Conservation (phyloP, 306 rosid genomes). For the Quercus alba region DNA sequence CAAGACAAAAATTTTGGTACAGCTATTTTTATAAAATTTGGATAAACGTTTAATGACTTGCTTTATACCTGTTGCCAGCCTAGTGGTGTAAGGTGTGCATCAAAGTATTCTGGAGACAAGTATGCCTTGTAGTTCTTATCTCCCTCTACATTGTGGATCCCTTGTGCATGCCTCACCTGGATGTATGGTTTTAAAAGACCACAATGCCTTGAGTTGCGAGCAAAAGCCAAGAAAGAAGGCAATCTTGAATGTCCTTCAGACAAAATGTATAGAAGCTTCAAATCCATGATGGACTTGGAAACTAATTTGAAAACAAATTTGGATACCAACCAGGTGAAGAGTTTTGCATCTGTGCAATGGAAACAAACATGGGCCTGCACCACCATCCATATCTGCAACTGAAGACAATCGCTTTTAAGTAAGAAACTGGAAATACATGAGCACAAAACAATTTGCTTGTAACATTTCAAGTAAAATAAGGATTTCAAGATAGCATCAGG, state of each 20-base stretch:
- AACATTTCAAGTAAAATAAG: not conserved
- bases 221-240: constrained; percentile 28
- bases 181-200: constrained; percentile 36
- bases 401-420: constrained; percentile 13
- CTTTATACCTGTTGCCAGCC: constrained; percentile 56
- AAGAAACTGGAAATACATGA: not conserved
- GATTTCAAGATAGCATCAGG: not conserved
- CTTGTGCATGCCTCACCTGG: constrained; percentile 64
- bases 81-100: constrained; percentile 47
- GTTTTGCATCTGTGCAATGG: constrained; percentile 55
- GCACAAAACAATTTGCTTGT: not conserved
- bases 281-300: constrained; percentile 17
- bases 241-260: constrained; percentile 33
- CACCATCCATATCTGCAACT: constrained; percentile 55
- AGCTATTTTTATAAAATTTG: not conserved
- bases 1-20: not conserved
- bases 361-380: constrained; percentile 36
- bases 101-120: constrained; percentile 47
- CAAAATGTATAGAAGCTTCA: constrained; percentile 22
- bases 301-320: constrained; percentile 6
- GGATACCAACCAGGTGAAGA: constrained; percentile 48
- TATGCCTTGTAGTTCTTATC: constrained; percentile 48
- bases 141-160: constrained; percentile 57
- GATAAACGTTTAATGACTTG: not conserved
- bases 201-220: constrained; percentile 25